Conservation (phyloP, 768 basidiomycete genomes). For the Tricholoma terreum region DNA sequence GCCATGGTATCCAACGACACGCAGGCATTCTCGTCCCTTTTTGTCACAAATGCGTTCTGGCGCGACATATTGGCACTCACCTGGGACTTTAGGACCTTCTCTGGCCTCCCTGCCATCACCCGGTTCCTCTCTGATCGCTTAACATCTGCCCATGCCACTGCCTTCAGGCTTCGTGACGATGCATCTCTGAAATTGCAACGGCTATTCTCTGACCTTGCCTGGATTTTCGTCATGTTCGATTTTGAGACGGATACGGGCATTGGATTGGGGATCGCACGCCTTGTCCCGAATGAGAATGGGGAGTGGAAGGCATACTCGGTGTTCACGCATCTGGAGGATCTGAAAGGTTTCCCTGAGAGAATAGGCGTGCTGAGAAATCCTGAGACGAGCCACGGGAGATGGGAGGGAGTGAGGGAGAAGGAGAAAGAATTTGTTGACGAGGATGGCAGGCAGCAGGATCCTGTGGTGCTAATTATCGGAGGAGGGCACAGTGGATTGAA, state of each 20-base stretch:
- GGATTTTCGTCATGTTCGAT: slow-evolving; percentile 52
- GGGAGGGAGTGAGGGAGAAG: no score
- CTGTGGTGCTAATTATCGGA: no score
- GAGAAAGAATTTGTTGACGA: no score
- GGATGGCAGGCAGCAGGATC: no score
- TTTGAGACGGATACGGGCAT: slow-evolving; percentile 51
- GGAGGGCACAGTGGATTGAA: slow-evolving; percentile 66
- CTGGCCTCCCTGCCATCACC: slow-evolving; percentile 12
- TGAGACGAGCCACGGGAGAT: slow-evolving; percentile 38
- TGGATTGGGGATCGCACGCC: slow-evolving; percentile 42
- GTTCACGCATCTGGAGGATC: slow-evolving; percentile 49
- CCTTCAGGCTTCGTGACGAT: slow-evolving; percentile 26
- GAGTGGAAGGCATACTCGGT: slow-evolving; percentile 55
- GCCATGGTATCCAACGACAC: no score
- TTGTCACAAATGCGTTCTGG: no score
- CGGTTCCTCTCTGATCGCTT: slow-evolving; percentile 18
- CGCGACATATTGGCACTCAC: no score
- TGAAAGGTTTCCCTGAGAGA: slow-evolving; percentile 51
- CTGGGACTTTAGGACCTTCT: no score
- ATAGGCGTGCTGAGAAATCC: slow-evolving; percentile 43
- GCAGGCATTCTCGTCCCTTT: no score
- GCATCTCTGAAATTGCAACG: slow-evolving; percentile 31
- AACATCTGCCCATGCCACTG: slow-evolving; percentile 18
- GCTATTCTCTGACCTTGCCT: slow-evolving; percentile 50
- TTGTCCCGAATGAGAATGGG: slow-evolving; percentile 42